phyloP scores from a whole-genome alignment of 2,329 filamentous ascomycete species.

The Metarhizium brunneum region DNA sequence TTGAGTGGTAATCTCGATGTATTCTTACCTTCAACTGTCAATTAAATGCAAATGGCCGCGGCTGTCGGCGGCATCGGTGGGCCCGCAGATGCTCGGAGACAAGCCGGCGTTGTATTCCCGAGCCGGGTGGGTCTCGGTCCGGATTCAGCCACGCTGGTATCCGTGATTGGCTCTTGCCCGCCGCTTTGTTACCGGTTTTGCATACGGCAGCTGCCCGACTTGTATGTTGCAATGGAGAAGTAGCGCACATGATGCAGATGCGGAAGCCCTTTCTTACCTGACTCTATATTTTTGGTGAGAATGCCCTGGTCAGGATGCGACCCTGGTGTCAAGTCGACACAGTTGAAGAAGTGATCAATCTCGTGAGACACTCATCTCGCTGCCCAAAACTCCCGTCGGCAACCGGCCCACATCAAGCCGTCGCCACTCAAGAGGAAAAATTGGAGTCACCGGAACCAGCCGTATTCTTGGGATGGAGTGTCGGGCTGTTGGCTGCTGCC shows the following conservation, averaged over 20 bases:
- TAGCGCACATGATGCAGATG: neutral
- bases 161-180: neutral
- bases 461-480: neutral
- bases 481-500: neutral
- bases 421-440: neutral
- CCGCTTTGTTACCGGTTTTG: neutral
- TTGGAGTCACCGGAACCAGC: neutral
- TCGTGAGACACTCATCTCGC: neutral
- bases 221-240: neutral
- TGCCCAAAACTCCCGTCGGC: neutral
- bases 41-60: constrained; percentile 1
- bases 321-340: no score
- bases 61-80: constrained; percentile 18
- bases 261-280: neutral
- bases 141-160: neutral
- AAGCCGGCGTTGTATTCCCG: neutral
- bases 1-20: no score
- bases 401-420: neutral
- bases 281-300: neutral
- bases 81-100: neutral
- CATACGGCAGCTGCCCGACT: neutral
- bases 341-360: neutral
- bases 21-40: no score
- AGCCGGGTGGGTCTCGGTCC: constrained; percentile 3
- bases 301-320: neutral